Evolutionary conservation across 2,329 filamentous ascomycete genomes (phyloP).

Genomic region (Fusarium neocosmosporiellum): DNA sequence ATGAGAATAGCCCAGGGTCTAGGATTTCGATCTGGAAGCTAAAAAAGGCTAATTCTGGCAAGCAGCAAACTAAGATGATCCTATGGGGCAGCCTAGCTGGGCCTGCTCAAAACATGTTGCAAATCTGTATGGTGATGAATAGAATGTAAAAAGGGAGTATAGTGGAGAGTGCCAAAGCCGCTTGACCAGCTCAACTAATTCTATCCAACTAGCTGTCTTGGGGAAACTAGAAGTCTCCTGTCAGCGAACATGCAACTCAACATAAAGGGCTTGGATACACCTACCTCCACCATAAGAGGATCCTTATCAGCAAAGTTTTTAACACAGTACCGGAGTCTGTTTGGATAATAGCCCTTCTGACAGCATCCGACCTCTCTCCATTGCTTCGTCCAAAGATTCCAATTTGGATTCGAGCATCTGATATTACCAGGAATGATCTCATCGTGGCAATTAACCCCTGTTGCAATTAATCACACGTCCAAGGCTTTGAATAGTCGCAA

Average conservation of each 20-base stretch:
- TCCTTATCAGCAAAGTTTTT: neutral
- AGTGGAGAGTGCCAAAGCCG: neutral
- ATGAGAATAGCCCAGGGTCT: no score
- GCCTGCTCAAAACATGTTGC: no score
- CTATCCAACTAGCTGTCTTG: neutral
- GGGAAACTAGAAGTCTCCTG: neutral
- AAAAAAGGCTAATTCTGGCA: no score
- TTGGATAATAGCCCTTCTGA: slow-evolving; percentile 20
- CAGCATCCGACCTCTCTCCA: slow-evolving; percentile 24
- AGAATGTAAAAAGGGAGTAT: no score
- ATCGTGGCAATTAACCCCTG: slow-evolving; percentile 15
- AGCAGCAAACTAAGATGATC: no score
- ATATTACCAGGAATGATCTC: slow-evolving; percentile 14
- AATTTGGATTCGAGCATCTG: slow-evolving; percentile 9
- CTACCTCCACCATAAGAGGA: neutral
- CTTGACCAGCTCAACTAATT: neutral
- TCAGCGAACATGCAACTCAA: neutral
- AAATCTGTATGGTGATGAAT: no score
- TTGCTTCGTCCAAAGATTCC: slow-evolving; percentile 23
- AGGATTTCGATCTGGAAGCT: no score
- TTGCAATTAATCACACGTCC: neutral
- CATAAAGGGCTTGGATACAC: neutral
- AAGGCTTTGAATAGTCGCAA: neutral
- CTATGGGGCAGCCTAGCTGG: no score
- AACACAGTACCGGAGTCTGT: slow-evolving; percentile 7